Conservation (phyloP, 108 stramenopile genomes). For the Schizochytrium sp. region DNA sequence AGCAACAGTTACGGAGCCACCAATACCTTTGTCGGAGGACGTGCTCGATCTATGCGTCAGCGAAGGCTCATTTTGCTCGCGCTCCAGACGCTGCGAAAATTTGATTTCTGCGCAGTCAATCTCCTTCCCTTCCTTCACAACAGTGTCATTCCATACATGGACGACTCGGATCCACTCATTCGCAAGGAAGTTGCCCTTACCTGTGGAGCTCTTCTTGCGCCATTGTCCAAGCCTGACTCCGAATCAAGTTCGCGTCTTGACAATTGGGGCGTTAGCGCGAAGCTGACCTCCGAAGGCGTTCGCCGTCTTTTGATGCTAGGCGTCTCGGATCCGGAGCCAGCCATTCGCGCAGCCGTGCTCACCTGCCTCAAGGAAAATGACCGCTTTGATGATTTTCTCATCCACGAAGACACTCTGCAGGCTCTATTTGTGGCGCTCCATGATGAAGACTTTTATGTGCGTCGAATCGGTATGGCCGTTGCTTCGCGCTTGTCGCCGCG, state of each 20-base stretch:
- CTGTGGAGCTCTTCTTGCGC: neutral
- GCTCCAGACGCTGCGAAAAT: neutral
- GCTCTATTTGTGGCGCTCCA: constrained; percentile 70
- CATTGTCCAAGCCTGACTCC: neutral
- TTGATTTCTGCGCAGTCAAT: neutral
- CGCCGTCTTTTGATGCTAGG: constrained; percentile 62
- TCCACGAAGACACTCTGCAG: constrained; percentile 65
- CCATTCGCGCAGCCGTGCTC: constrained; percentile 73
- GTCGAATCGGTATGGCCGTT: constrained; percentile 66
- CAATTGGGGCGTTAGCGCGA: constrained; percentile 58
- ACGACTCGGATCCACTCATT: constrained; percentile 3
- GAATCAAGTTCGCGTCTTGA: constrained; percentile 33
- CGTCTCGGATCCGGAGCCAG: constrained; percentile 69
- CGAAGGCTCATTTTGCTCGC: neutral
- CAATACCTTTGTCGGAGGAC: neutral
- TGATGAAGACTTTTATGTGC: constrained; percentile 72
- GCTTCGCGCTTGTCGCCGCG: constrained; percentile 68
- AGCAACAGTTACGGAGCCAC: neutral
- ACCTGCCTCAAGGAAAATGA: constrained; percentile 53
- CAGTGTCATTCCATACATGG: constrained; percentile 22
- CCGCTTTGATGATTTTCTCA: constrained; percentile 74
- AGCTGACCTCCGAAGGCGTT: constrained; percentile 54
- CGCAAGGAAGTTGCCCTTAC: constrained; percentile 22
- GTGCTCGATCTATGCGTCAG: neutral
- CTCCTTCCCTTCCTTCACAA: constrained; percentile 21